phyloP scores from a whole-genome alignment of 148 eudicot genomes.

The Drosera capensis region DNA sequence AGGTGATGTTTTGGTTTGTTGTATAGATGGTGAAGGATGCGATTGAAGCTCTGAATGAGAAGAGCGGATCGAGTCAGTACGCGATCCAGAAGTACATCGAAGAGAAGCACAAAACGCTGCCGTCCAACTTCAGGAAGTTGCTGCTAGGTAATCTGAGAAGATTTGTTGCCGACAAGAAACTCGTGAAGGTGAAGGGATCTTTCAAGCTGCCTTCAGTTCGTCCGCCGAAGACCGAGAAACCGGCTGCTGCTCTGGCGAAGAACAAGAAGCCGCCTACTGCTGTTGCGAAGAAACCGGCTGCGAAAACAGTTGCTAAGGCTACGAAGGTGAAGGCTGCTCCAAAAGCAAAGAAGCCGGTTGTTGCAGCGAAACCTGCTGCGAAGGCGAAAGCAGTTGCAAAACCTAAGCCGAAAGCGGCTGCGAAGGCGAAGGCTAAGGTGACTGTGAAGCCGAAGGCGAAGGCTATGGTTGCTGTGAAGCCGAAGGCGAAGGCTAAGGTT shows the following conservation, averaged over 20 bases:
- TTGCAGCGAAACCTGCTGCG: slow-evolving; percentile 7
- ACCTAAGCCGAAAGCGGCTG: slow-evolving; percentile 10
- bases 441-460: slow-evolving; percentile 9
- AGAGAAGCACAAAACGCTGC: slow-evolving; percentile 43
- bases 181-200: slow-evolving; percentile 34
- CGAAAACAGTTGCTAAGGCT: neutral
- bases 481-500: slow-evolving; percentile 6
- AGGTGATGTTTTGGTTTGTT: neutral
- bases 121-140: slow-evolving; percentile 40
- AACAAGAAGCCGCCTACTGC: slow-evolving; percentile 1
- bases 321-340: slow-evolving; percentile 7
- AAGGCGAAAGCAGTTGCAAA: slow-evolving; percentile 6
- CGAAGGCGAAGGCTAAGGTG: slow-evolving; percentile 9
- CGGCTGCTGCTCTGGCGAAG: slow-evolving; percentile 13
- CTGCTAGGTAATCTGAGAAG: slow-evolving; percentile 23
- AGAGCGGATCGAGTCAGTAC: slow-evolving; percentile 46
- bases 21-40: slow-evolving; percentile 39
- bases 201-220: slow-evolving; percentile 29
- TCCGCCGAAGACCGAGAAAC: slow-evolving; percentile 5
- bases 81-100: slow-evolving; percentile 48
- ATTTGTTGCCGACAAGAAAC: slow-evolving; percentile 19
- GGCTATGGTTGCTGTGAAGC: slow-evolving; percentile 4
- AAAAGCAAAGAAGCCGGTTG: slow-evolving; percentile 1
- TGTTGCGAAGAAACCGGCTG: slow-evolving; percentile 3
- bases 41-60: slow-evolving; percentile 44